Evolutionary conservation across 345 rosid genomes (phyloP), one percentile per base, ranked within the genome.

Genomic region (Sonneratia caseolaris): DNA sequence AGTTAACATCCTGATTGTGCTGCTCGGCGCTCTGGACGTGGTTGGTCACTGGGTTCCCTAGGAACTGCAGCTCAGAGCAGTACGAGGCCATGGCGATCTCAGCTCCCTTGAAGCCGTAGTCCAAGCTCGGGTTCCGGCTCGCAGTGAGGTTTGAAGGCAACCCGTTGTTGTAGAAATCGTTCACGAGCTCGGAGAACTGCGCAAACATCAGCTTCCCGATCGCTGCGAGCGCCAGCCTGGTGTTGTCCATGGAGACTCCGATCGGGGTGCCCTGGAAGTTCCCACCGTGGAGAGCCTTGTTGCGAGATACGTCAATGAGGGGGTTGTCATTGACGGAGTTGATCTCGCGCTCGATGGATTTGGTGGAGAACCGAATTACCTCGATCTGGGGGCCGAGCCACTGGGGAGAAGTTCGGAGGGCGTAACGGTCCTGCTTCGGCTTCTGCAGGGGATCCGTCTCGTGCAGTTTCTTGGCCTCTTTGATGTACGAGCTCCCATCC

Each of bases 131-230:
- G 70, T 89, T 86, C 73, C 88, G 81, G 13, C 91, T 86, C n/a
- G 82, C 91, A 0, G 91, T 79, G 19, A 89, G 80, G 69, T 89
- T 89, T 12, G 94, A 89, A 12, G 91, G 94, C 68, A 89, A 74
- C 8, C 94, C 94, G 37, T 89, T 87, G 87, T 87, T 89, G 84
- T 89, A 87, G 76, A 87, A 86, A 59, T 89, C 94, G 24, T 87
- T 87, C 7, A 85, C 90, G 7, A 89, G 88, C 74, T 89, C 94
- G 6, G 87, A 83, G 71, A 89, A 85, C 66, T 85, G 88, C 32
- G 88, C 88, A 66, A 85, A 85, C 88, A 85, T 75, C 59, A 85
- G 81, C 67, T 85, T 85, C 18, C 86, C 88, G 1, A 85, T 81
- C 0, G 88, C 71, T 0, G 86, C 86, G 35, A 85, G 70, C 11